Percentiles rank a stretch among this genome's conserved stretches.
phyloP scores from a whole-genome alignment of 2,329 filamentous ascomycete genomes.

The Fonsecaea pugnacius region DNA sequence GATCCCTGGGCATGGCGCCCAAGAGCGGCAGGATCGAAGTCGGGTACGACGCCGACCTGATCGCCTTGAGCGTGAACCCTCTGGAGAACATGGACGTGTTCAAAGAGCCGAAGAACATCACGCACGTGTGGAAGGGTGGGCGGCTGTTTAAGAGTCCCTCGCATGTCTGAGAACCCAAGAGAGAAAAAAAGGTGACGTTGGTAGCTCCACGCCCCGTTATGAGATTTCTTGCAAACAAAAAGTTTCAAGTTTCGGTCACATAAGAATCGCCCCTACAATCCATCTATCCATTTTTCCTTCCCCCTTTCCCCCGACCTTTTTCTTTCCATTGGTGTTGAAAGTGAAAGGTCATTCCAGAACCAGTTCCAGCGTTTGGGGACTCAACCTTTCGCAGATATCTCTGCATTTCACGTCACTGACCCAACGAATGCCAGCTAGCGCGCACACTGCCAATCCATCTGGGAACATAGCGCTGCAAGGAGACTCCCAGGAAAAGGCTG shows the following conservation, averaged over 20 bases:
- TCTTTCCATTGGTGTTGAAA: no score
- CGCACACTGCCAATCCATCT: no score
- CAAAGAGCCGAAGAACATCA: constrained; percentile 47
- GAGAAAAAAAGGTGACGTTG: not conserved
- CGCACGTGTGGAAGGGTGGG: constrained; percentile 49
- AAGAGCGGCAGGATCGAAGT: constrained; percentile 51
- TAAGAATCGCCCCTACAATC: not conserved
- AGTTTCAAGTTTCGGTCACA: not conserved
- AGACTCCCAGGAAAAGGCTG: no score
- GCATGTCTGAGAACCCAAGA: not conserved
- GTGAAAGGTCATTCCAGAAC: no score
- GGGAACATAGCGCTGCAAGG: no score
- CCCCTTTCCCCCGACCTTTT: no score
- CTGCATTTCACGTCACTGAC: no score
- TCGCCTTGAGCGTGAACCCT: constrained; percentile 52
- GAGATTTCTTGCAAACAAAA: not conserved
- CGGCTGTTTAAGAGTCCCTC: constrained; percentile 30
- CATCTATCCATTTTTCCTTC: not conserved
- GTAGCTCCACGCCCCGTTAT: not conserved
- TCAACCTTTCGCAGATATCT: no score
- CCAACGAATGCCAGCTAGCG: no score
- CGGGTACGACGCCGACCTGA: constrained; percentile 56
- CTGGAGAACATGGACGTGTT: constrained; percentile 52
- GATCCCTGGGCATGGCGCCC: constrained; percentile 49
- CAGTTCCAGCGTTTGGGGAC: no score